Evolutionary conservation across 148 eudicot genomes (phyloP).

Genomic region (Selenicereus undatus): DNA sequence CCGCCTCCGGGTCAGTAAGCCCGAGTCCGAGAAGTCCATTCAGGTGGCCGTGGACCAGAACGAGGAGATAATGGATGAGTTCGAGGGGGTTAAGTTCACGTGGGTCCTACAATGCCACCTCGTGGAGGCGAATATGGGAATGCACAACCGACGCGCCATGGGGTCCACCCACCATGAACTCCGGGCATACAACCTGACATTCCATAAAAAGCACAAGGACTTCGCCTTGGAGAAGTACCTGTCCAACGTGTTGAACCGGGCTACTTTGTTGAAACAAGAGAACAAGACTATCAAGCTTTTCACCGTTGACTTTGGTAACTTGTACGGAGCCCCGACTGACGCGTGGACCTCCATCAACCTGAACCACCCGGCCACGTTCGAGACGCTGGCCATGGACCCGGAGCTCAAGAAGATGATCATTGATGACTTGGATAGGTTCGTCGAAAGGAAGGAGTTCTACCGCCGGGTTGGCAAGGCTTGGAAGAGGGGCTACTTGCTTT

Average conservation of each 20-base stretch:
- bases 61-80: conserved; percentile 33
- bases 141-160: conserved; percentile 23
- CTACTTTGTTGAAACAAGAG: background rate
- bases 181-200: conserved; percentile 1
- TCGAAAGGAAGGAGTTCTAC: conserved; percentile 34
- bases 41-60: conserved; percentile 34
- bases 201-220: conserved; percentile 2
- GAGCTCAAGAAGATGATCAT: conserved; percentile 14
- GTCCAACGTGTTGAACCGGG: background rate
- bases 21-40: conserved; percentile 25
- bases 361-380: conserved; percentile 15
- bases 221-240: background rate
- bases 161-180: conserved; percentile 3
- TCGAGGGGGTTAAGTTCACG: conserved; percentile 28
- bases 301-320: background rate
- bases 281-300: background rate
- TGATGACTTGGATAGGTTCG: conserved; percentile 23
- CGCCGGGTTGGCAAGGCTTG: conserved; percentile 51
- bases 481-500: conserved; percentile 57
- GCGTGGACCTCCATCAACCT: background rate
- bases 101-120: conserved; percentile 36
- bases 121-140: conserved; percentile 1
- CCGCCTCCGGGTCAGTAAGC: conserved; percentile 39
- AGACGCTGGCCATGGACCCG: conserved; percentile 12
- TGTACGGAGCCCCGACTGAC: background rate